These are phyloP conservation scores for Tieghemiomyces parasiticus DNA, from an alignment of 192 early-diverging fungal species.

Conservation along the genomic window DNA sequence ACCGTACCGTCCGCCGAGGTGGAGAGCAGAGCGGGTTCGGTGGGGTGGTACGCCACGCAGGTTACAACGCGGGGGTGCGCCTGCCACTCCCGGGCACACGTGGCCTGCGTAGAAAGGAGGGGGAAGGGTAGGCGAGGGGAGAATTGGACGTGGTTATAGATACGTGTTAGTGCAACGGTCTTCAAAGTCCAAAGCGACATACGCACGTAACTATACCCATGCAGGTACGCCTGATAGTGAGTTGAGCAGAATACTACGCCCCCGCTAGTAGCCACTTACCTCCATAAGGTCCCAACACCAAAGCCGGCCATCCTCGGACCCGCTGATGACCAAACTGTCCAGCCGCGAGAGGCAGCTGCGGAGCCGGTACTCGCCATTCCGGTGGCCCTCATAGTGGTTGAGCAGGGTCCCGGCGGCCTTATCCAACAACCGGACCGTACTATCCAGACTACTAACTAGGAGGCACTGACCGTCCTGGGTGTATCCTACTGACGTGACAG, in stretches of 20 bases:
- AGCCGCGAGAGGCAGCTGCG: conserved; percentile 49
- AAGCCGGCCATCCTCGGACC: conserved; percentile 79
- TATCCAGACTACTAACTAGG: conserved; percentile 58
- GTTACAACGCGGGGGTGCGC: background rate
- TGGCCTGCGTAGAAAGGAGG: no score
- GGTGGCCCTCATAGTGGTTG: conserved; percentile 67
- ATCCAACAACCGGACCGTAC: conserved; percentile 74
- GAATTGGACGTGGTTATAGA: no score
- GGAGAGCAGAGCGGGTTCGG: background rate
- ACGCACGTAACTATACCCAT: no score
- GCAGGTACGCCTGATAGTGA: no score
- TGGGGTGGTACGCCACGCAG: background rate
- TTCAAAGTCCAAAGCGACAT: no score
- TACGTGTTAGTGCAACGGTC: no score
- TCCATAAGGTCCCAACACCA: conserved; percentile 77
- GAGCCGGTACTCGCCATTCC: conserved; percentile 61
- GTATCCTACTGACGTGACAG: conserved; percentile 58
- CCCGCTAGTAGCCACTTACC: no score
- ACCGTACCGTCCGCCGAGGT: background rate
- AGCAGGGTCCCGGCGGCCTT: conserved; percentile 52
- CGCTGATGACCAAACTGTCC: conserved; percentile 62
- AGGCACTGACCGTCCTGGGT: conserved; percentile 59
- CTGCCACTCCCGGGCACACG: no score
- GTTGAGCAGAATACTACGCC: no score
- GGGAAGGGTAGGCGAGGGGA: no score